Evolutionary conservation across 257 asterid species (phyloP).

Genomic region (Przewalskia tangutica): DNA sequence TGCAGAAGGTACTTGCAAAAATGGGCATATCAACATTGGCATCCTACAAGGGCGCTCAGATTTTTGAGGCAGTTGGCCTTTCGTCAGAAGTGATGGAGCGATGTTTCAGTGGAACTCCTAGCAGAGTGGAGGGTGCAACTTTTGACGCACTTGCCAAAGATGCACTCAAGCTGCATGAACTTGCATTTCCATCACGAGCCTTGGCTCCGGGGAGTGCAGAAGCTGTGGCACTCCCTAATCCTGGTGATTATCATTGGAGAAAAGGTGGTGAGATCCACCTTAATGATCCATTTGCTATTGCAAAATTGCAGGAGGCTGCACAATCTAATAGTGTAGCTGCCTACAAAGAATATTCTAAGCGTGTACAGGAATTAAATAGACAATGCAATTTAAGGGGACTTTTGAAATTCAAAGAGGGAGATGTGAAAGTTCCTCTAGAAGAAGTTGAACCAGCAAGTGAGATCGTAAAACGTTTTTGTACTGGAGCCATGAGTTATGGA

Average conservation of each 20-base stretch:
- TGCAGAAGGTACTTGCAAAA: conserved; percentile 98
- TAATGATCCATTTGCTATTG: conserved; percentile 93
- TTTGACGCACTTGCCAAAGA: conserved; percentile 87
- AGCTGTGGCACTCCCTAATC: conserved; percentile 94
- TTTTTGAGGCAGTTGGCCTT: conserved; percentile 98
- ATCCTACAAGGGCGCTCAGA: conserved; percentile 98
- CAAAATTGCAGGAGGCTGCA: conserved; percentile 94
- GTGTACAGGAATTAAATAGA: conserved; percentile 71
- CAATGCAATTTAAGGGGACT: conserved; percentile 96
- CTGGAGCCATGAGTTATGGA: conserved; percentile 99
- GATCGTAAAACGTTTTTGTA: conserved; percentile 84
- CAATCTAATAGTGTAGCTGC: conserved; percentile 83
- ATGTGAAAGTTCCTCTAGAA: conserved; percentile 59
- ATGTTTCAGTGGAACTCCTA: conserved; percentile 92
- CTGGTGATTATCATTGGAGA: conserved; percentile 99
- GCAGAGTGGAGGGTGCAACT: conserved; percentile 99
- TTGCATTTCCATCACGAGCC: conserved; percentile 81
- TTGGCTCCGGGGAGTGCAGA: conserved; percentile 94
- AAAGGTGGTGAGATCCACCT: conserved; percentile 95
- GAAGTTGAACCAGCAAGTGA: conserved; percentile 93
- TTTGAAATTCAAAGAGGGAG: conserved; percentile 68
- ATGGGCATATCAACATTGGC: conserved; percentile 99
- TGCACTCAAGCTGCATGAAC: conserved; percentile 76
- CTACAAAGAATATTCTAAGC: conserved; percentile 86
- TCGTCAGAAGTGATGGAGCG: conserved; percentile 94